Percentiles rank a stretch among this genome's conserved stretches.
Evolutionary conservation across 331 rosid species (phyloP).

Genomic region (Malus hybrid): DNA sequence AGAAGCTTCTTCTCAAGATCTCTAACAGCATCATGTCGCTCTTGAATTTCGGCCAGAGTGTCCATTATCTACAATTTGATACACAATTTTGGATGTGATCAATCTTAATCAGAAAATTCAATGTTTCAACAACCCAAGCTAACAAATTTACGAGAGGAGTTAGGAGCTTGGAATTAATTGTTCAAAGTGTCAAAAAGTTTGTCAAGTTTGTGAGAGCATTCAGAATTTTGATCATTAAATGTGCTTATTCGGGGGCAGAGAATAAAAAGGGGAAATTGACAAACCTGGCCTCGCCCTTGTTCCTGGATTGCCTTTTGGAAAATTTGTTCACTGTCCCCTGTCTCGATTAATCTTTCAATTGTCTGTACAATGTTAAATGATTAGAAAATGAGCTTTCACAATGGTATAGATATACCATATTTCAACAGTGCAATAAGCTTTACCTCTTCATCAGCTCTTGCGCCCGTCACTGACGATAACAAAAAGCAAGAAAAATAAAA

Average conservation of each 20-base stretch:
- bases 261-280: neutral
- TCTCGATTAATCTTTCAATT: conserved; percentile 90
- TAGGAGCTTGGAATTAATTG: neutral
- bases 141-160: neutral
- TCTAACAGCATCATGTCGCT: conserved; percentile 93
- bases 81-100: neutral
- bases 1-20: conserved; percentile 89
- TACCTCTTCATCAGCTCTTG: conserved; percentile 88
- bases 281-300: conserved; percentile 96
- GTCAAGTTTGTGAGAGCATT: neutral
- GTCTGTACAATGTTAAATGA: conserved; percentile 57
- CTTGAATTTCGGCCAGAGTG: conserved; percentile 90
- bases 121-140: conserved; percentile 1
- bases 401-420: neutral
- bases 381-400: conserved; percentile 23
- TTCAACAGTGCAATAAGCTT: conserved; percentile 2
- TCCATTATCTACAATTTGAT: conserved; percentile 61
- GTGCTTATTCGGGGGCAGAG: neutral
- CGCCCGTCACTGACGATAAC: conserved; percentile 65
- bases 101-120: neutral
- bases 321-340: conserved; percentile 92
- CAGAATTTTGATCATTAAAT: neutral
- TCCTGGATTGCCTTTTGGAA: conserved; percentile 95
- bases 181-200: neutral
- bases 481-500: conserved; percentile 13